Evolutionary conservation across 2,329 filamentous ascomycete species (phyloP).

Genomic region (Calonectria multiphialidica): DNA sequence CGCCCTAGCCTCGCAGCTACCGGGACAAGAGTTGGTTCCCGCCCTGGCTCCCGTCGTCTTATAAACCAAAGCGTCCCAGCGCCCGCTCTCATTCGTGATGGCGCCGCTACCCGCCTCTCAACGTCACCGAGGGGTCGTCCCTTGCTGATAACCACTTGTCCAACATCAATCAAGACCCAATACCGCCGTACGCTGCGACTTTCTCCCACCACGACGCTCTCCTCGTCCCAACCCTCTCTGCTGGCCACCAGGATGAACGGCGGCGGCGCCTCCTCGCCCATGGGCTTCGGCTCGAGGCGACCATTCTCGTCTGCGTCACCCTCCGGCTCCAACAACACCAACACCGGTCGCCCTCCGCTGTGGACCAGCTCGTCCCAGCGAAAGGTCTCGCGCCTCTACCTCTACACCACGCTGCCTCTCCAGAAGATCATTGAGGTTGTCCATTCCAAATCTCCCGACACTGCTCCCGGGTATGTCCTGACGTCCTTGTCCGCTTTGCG

Average conservation of each 20-base stretch:
- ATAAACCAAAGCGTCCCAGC: conserved; percentile 10
- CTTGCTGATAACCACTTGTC: conserved; percentile 12
- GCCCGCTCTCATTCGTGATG: conserved; percentile 22
- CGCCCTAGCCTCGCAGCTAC: background rate
- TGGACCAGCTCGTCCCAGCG: conserved; percentile 67
- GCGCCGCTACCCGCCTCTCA: conserved; percentile 1
- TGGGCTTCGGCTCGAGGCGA: conserved; percentile 11
- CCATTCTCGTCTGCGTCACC: conserved; percentile 42
- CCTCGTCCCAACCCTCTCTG: background rate
- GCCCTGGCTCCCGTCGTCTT: background rate
- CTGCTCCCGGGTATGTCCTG: conserved; percentile 59
- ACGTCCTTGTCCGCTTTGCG: too few species aligned
- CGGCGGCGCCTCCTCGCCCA: conserved; percentile 16
- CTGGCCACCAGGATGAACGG: conserved; percentile 16
- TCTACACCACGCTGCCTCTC: conserved; percentile 67
- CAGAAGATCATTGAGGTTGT: conserved; percentile 63
- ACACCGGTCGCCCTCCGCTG: conserved; percentile 65
- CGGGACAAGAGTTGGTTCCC: background rate
- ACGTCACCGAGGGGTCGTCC: conserved; percentile 14
- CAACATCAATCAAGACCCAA: background rate
- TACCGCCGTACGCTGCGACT: background rate
- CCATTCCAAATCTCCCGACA: conserved; percentile 54
- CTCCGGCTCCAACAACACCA: conserved; percentile 45
- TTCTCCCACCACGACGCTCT: background rate
- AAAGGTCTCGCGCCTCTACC: conserved; percentile 67